These are phyloP conservation scores for Auricularia heimuer DNA, from an alignment of 768 basidiomycete species.

Conservation along the genomic window DNA sequence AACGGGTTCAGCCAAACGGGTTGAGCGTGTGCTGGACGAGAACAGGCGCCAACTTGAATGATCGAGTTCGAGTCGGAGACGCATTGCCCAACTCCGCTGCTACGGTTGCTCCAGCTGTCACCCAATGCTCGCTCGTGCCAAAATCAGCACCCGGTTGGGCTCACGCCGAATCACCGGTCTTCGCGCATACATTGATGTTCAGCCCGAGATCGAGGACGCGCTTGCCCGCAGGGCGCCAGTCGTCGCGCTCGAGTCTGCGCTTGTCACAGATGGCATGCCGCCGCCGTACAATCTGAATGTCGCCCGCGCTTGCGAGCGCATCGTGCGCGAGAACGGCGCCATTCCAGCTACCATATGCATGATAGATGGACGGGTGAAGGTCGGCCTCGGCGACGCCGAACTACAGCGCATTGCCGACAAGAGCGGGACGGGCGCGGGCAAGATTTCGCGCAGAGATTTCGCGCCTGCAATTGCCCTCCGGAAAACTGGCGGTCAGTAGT, in stretches of 20 bases:
- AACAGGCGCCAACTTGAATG: too few relatives aligned
- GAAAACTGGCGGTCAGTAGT: conserved; percentile 61
- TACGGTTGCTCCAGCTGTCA: too few relatives aligned
- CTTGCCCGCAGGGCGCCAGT: conserved; percentile 54
- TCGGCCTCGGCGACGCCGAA: conserved; percentile 62
- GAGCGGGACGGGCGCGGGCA: conserved; percentile 38
- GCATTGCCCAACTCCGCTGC: too few relatives aligned
- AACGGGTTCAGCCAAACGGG: too few relatives aligned
- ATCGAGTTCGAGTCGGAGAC: too few relatives aligned
- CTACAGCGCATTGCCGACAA: conserved; percentile 57
- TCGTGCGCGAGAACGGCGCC: conserved; percentile 66
- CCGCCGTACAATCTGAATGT: conserved; percentile 67
- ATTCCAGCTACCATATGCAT: conserved; percentile 88
- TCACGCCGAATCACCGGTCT: not conserved
- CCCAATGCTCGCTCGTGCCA: not conserved
- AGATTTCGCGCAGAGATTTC: conserved; percentile 70
- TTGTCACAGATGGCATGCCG: conserved; percentile 90
- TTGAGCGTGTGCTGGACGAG: too few relatives aligned
- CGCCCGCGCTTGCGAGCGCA: conserved; percentile 58
- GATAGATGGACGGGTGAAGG: conserved; percentile 72
- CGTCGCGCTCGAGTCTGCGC: conserved; percentile 64
- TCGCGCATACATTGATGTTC: conserved; percentile 43
- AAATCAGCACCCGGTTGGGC: not conserved
- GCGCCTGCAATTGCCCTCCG: conserved; percentile 59
- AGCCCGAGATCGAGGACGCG: conserved; percentile 79